Evolutionary conservation across 768 basidiomycete species (phyloP).

Genomic region (Boletus rubropictus): DNA sequence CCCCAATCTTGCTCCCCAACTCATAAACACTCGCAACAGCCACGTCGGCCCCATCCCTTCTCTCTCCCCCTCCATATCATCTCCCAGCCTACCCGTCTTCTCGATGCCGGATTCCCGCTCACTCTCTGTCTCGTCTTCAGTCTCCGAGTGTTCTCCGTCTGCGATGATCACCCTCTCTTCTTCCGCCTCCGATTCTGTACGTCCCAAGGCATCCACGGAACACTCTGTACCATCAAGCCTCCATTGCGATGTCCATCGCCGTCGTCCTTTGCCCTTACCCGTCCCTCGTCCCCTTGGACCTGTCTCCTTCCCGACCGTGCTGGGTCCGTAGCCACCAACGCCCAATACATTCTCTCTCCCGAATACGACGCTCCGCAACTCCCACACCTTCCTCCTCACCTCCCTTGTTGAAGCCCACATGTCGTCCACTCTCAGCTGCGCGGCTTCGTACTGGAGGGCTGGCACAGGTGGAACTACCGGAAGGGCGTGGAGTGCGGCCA

Average conservation of each 20-base stretch:
- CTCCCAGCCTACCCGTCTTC: constrained; percentile 8
- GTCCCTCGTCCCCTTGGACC: constrained; percentile 26
- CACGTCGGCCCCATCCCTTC: constrained; percentile 70
- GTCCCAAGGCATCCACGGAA: constrained; percentile 60
- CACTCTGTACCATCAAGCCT: constrained; percentile 57
- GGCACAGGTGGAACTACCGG: constrained; percentile 24
- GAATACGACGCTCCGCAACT: constrained; percentile 62
- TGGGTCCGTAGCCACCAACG: constrained; percentile 22
- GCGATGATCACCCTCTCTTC: constrained; percentile 47
- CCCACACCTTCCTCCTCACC: constrained; percentile 58
- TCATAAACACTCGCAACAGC: constrained; percentile 70
- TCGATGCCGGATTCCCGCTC: constrained; percentile 25
- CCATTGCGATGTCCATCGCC: constrained; percentile 44
- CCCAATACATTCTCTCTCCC: constrained; percentile 48
- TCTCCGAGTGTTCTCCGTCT: constrained; percentile 28
- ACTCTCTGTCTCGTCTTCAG: constrained; percentile 26
- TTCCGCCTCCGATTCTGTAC: constrained; percentile 73
- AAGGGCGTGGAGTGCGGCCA: constrained; percentile 31
- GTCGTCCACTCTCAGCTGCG: constrained; percentile 58
- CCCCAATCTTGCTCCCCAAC: constrained; percentile 66
- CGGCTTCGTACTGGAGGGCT: constrained; percentile 63
- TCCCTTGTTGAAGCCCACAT: constrained; percentile 63
- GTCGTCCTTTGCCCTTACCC: constrained; percentile 50
- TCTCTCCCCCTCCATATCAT: constrained; percentile 37
- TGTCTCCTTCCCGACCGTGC: constrained; percentile 54